Base-by-base conservation (phyloP, 1,139 yeast genomes). In the Yamadazyma aaseri region DNA sequence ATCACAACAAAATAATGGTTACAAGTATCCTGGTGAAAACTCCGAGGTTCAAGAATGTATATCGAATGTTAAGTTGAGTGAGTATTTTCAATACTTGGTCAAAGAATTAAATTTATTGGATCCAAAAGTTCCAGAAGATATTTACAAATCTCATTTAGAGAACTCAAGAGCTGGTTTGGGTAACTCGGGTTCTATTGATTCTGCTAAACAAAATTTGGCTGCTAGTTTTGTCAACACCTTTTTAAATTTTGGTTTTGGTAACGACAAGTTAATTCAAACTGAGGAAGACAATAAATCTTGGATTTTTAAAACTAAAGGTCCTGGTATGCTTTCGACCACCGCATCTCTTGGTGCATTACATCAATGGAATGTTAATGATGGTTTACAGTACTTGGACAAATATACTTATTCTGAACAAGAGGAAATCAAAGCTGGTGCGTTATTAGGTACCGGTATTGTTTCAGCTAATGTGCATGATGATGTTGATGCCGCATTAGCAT, bases 191-290 rank as follows among this genome's bases (percentile, higher is more conserved):
- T 76, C 84, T n/a, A 70, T 89, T 46, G 97, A 89, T 59, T 86
- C 96, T 28, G 96, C 97, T 13, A 90, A 89, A 56, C 97, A 92
- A 60, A 92, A 90, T 57, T 72, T 92, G 51, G 98, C 97, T n/a
- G 81, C 95, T 5, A 79, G 94, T 13, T 92, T 94, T 62, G 97
- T 90, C 34, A 94, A 89, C 55, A 86, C 92, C 3, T 87, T 90
- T 56, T 74, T 89, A 47, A 94, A 92, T 60, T 77, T 92, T 49
- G 98, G 98, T 38, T 90, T 79, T 54, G 90, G 95, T 42, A 73
- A 77, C 34, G 97, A 92, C 59, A 87, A 86, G 57, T 71, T 90
- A 46, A 68, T 90, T 43, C 77, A 81, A 42, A 85, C 85, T 30
- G 80, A 73, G 36, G 86, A 80, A 45, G 94, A 83, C 42, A 76